Base-by-base conservation (phyloP, 805 yeast genomes). In the Ogataea haglerorum region DNA sequence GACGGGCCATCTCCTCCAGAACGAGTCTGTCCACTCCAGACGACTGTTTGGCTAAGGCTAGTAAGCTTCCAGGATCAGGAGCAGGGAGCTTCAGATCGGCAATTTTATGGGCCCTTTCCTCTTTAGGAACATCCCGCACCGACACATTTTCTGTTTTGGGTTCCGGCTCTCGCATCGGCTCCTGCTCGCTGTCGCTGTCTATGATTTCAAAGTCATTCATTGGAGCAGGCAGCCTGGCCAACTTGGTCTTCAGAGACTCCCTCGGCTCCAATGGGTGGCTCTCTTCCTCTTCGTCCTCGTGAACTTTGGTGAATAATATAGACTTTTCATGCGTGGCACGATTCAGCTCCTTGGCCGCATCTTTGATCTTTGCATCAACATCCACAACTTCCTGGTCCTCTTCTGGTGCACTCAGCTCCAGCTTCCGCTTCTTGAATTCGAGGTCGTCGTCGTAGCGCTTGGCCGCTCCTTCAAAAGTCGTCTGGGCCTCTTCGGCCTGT, bases 181-280 rank as follows among this genome's bases (percentile, higher is more conserved):
- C 6, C 60, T 27, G 5, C 54, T 38, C 21, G 36, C 35, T 3
- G n/a, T 42, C 45, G 22, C 54, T 63, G 3, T 63, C 68, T 1
- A 58, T 49, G 7, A 73, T 57, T 41, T 73, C 77, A 46, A 69
- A 73, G 36, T 73, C 76, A 45, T 75, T 73, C 32, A 45, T 25
- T 2, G 60, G 58, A 15, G 41, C 46, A 1, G 57, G 52, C 10
- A 52, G 29, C n/a, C 23, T 24, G 16, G 40, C 37, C 24, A 52
- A 23, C 28, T 49, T 43, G 40, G 43, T 29, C 13, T 14, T 47
- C 46, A 34, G 38, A 19, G 34, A 29, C 15, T 14, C 14, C 16
- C 29, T 32, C 35, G 15, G 9, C 18, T 14, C 17, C 28, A 14
- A 6, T 15, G 17, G 13, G 7, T 39, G 46, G 16, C 32, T 43